These are phyloP conservation scores for Stagonosporopsis rhizophila DNA, from an alignment of 2,329 filamentous ascomycete genomes.

Conservation along the genomic window DNA sequence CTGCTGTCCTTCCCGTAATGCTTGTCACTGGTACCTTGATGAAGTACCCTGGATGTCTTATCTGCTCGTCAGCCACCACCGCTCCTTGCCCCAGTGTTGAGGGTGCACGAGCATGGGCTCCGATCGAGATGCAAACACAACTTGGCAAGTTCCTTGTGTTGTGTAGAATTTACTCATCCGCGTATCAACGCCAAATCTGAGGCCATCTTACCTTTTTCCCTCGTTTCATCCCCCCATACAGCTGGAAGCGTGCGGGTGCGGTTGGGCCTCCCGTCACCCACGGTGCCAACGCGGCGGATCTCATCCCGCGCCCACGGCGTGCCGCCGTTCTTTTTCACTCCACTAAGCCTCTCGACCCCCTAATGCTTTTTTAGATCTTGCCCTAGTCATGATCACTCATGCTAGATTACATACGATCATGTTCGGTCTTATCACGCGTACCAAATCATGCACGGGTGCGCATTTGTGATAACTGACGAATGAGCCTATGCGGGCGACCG, in stretches of 20 bases:
- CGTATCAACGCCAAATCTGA: background rate
- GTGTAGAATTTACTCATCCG: background rate
- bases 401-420: background rate
- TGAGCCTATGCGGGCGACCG: background rate
- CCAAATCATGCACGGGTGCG: conserved; percentile 8
- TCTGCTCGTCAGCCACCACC: conserved; percentile 4
- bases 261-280: background rate
- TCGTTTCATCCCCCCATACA: background rate
- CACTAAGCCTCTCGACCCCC: conserved; percentile 5
- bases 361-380: background rate
- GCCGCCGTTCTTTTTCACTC: background rate
- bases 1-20: background rate
- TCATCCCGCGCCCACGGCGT: conserved; percentile 1
- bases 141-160: background rate
- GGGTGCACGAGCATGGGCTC: background rate
- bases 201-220: background rate
- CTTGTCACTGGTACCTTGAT: conserved; percentile 1
- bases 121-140: background rate
- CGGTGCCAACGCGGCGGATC: conserved; percentile 7
- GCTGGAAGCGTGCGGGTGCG: background rate
- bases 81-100: background rate
- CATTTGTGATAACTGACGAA: background rate
- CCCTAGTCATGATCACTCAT: background rate
- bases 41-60: conserved; percentile 2
- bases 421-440: conserved; percentile 8